Evolutionary conservation across 305 asterid species (phyloP).

Genomic region (Withania somnifera): DNA sequence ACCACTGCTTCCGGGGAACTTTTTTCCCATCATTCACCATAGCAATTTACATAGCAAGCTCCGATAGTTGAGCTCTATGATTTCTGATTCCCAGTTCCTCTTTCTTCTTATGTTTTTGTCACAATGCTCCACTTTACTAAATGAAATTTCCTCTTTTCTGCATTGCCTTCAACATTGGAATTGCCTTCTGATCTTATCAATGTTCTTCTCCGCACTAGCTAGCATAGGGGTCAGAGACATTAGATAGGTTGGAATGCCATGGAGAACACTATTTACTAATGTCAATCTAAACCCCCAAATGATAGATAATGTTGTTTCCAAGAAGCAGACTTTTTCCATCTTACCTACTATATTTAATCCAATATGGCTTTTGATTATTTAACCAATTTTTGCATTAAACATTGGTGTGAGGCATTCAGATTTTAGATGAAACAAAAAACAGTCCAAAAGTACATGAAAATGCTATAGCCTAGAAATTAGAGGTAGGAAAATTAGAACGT

Average conservation of each 20-base stretch:
- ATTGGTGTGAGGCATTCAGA: neutral
- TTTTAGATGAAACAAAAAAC: neutral
- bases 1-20: neutral
- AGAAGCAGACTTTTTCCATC: neutral
- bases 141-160: neutral
- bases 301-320: neutral
- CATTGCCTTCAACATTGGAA: neutral
- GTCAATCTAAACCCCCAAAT: neutral
- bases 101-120: neutral
- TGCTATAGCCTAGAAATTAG: neutral
- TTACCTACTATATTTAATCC: neutral
- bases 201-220: neutral
- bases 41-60: neutral
- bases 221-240: neutral
- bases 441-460: neutral
- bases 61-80: neutral
- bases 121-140: neutral
- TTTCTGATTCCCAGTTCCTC: neutral
- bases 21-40: neutral
- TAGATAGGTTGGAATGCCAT: neutral
- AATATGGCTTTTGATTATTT: neutral
- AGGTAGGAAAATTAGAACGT: neutral
- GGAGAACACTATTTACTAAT: neutral
- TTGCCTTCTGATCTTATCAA: neutral
- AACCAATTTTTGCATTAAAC: neutral